Base-by-base conservation (phyloP, 2,329 filamentous ascomycete genomes). In the Aspergillus sp. region DNA sequence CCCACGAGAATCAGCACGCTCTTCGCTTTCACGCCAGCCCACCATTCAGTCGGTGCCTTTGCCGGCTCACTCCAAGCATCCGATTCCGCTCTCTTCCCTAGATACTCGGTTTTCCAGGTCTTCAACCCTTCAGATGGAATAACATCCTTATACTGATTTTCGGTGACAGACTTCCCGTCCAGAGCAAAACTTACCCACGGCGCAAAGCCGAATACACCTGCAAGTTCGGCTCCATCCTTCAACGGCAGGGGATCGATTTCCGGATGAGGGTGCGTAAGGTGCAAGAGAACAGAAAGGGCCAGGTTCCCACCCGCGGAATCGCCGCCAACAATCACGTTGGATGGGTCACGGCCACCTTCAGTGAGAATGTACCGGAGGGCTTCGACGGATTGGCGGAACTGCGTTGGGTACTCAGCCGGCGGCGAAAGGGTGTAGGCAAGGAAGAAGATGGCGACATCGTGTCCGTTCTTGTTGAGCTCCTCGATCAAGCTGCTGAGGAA, bases 391-490 rank as follows among this genome's bases (percentile, higher is more conserved):
- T 79, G 72, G 20, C 68, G 67, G 15, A 78, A 63, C 44, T 77
- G 76, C 3, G 66, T 71, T 17, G 77, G 77, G 58, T 78, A 78
- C 12, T 51, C 63, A 3, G 60, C 69, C 19, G 70, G 59, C 0
- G 77, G 76, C 2, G 82, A 77, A 24, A 86, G 78, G 13, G 79
- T 79, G 70, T 87, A 88, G 27, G 77, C 76, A 15, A 83, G 74
- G 53, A 85, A 72, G 49, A 86, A 75, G 45, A 78, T 68, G 24
- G 79, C 73, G 27, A 80, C 69, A 41, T 73, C 69, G 34, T 78
- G 70, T 22, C 74, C 76, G 17, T 62, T 58, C 22, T 52, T 48
- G 22, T 48, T 47, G 3, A 30, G 66, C 66, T 37, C 69, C 63
- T 15, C 66, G 47, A 73, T 68, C 45, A 80, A 64, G 22, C 74